A percentile compares a stretch with the other conserved stretches of the same genome.
Evolutionary conservation across 805 yeast species (phyloP).

Genomic region (Yamadazyma nakazawae): DNA sequence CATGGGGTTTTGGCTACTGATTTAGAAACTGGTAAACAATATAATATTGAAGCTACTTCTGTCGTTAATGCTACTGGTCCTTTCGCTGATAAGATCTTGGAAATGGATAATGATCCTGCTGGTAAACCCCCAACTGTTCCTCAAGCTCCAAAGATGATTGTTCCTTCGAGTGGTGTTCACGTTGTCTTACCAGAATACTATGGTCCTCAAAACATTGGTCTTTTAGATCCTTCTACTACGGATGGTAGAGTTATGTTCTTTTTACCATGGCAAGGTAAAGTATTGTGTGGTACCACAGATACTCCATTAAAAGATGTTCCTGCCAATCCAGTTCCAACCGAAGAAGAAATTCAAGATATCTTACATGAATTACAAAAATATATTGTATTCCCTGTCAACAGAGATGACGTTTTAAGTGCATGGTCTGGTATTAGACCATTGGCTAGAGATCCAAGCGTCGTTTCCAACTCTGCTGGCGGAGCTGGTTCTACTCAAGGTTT

Average conservation of each 20-base stretch:
- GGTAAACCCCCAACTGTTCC: conserved; percentile 58
- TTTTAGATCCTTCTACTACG: conserved; percentile 85
- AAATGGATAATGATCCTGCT: conserved; percentile 73
- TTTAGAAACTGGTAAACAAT: conserved; percentile 61
- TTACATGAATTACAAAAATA: conserved; percentile 85
- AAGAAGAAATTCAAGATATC: conserved; percentile 85
- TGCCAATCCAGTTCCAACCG: conserved; percentile 77
- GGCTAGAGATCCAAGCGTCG: conserved; percentile 85
- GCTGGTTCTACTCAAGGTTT: conserved; percentile 71
- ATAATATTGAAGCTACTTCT: conserved; percentile 62
- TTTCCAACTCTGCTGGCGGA: conserved; percentile 44
- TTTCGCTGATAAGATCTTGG: conserved; percentile 76
- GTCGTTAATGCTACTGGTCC: conserved; percentile 96
- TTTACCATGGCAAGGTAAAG: conserved; percentile 97
- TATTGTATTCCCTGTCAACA: conserved; percentile 80
- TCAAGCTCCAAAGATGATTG: conserved; percentile 72
- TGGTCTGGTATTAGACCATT: conserved; percentile 98
- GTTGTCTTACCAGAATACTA: conserved; percentile 88
- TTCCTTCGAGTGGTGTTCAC: conserved; percentile 94
- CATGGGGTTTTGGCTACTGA: conserved; percentile 77
- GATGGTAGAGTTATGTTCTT: conserved; percentile 97
- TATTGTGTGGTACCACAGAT: conserved; percentile 95
- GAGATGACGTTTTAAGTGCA: conserved; percentile 89
- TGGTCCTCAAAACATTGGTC: conserved; percentile 83
- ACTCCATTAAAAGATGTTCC: conserved; percentile 73